Conservation (phyloP, 1,139 yeast genomes). For the Kurtzmaniella quercitrusa region DNA sequence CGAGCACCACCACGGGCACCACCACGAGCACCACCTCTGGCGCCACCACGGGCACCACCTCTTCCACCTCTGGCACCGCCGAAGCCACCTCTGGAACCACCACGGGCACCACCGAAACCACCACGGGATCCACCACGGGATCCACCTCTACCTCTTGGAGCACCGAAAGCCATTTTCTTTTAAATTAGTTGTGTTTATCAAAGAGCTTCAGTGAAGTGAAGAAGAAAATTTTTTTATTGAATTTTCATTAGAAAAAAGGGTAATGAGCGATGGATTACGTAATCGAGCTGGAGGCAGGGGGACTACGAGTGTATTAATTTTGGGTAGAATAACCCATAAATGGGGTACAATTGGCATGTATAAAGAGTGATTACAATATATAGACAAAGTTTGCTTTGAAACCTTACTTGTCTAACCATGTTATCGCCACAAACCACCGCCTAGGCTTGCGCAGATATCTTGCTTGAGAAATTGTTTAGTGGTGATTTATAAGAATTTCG, state of each 20-base stretch:
- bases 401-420: neutral
- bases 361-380: too few species aligned
- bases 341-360: neutral
- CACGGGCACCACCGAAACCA: slow-evolving; percentile 26
- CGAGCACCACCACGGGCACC: slow-evolving; percentile 54
- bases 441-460: neutral
- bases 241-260: neutral
- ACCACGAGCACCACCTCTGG: slow-evolving; percentile 37
- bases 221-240: neutral
- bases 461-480: neutral
- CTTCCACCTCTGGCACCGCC: slow-evolving; percentile 33
- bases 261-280: neutral
- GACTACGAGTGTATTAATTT: too few species aligned
- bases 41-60: slow-evolving; percentile 44
- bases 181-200: neutral
- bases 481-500: neutral
- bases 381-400: too few species aligned
- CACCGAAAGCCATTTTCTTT: slow-evolving; percentile 23
- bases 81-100: slow-evolving; percentile 29
- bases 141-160: slow-evolving; percentile 40
- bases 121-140: slow-evolving; percentile 26
- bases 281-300: neutral
- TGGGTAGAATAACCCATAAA: neutral
- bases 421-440: neutral
- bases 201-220: neutral